These are phyloP conservation scores for Triticum dicoccoides DNA, from an alignment of 176 grass and related monocot genomes.

Conservation along the genomic window DNA sequence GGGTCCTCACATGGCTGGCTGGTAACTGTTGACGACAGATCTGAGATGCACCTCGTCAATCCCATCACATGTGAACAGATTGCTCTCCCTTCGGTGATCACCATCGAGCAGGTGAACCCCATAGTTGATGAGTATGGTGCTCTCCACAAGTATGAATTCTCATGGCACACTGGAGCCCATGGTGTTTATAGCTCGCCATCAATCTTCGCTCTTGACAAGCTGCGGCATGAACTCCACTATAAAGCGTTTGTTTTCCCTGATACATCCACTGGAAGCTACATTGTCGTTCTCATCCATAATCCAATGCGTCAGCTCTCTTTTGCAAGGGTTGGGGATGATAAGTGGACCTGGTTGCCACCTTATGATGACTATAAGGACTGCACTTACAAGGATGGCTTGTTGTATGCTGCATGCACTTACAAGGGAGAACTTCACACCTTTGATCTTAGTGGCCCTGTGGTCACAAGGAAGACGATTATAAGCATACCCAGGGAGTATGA, in stretches of 20 bases:
- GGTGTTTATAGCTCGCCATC: no score
- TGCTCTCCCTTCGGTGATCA: background rate
- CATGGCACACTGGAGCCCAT: background rate
- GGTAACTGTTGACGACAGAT: background rate
- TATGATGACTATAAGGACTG: background rate
- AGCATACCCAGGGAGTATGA: no score
- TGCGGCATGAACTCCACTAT: background rate
- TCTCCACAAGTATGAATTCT: background rate
- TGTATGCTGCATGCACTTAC: background rate
- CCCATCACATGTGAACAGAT: background rate
- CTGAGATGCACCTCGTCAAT: conserved; percentile 1
- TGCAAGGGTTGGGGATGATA: background rate
- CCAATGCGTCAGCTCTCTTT: background rate
- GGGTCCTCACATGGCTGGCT: background rate
- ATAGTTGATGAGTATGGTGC: background rate
- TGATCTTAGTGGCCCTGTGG: no score
- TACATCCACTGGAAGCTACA: background rate
- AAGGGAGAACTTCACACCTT: no score
- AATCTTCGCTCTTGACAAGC: background rate
- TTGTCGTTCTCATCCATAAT: background rate
- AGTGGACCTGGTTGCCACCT: background rate
- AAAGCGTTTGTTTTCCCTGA: conserved; percentile 1
- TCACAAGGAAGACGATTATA: no score
- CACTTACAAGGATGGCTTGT: conserved; percentile 8
- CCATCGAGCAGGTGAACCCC: background rate